These are phyloP conservation scores for Hericium alpestre DNA, from an alignment of 768 basidiomycete species.

Conservation along the genomic window DNA sequence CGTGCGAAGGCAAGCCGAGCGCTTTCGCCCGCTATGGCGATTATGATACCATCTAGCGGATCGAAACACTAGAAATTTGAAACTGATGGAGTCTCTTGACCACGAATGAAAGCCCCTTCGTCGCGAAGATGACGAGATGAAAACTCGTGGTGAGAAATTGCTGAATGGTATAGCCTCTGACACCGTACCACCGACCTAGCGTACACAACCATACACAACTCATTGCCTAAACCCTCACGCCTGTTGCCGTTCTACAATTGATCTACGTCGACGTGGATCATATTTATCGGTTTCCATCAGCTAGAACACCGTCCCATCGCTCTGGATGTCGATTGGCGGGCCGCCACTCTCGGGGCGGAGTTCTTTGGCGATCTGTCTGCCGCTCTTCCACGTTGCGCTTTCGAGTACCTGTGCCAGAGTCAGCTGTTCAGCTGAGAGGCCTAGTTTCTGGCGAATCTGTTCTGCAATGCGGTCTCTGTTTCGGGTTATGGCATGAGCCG, in stretches of 20 bases:
- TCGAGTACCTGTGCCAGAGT: conserved; percentile 84
- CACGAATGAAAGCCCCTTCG: not conserved
- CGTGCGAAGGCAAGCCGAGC: not conserved
- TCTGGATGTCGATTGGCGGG: conserved; percentile 78
- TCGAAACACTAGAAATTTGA: not conserved
- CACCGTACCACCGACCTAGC: not conserved
- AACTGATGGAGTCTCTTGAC: not conserved
- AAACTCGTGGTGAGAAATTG: not conserved
- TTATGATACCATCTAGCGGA: not conserved
- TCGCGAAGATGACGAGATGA: not conserved
- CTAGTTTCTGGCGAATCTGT: conserved; percentile 51
- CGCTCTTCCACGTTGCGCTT: conserved; percentile 94
- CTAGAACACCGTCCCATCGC: conserved; percentile 76
- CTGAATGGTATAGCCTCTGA: not conserved
- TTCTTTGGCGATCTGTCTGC: conserved; percentile 80
- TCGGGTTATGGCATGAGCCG: not conserved
- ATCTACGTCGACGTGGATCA: not conserved
- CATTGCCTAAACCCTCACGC: not conserved
- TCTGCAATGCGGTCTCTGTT: conserved; percentile 71
- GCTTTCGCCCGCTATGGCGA: not conserved
- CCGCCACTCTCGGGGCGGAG: conserved; percentile 67
- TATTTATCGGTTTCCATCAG: not conserved
- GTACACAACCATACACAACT: not conserved
- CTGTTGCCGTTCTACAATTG: not conserved
- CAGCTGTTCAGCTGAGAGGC: conserved; percentile 40